Evolutionary conservation across 371 early-diverging fungal species (phyloP), one percentile per base, ranked within the genome.

Genomic region (Ecytonucleospora hepatopenaei): DNA sequence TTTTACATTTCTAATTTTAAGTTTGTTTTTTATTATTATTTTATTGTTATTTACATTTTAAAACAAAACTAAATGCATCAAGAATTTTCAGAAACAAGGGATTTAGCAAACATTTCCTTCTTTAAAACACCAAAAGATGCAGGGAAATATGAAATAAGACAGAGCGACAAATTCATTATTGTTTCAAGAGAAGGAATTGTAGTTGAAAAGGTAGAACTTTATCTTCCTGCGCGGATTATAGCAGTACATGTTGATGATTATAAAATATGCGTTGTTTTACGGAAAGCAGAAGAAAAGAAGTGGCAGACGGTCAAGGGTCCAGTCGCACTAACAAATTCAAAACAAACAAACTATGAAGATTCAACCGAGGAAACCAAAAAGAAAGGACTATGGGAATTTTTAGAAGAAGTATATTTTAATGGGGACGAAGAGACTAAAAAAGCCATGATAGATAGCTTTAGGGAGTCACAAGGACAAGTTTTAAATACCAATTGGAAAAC

Each of bases 371-470:
- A 51, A 4, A 5, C 4, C 4, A 51, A 51, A 19, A 64, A 64
- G 64, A 83, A 83, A 64, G 88, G 88, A 15, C 77, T 92, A 57
- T 89, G 91, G 75, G 82, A 84, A 8, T 78, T 93, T 54, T 90
- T 96, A 83, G 88, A 89, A 71, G 82, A 86, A 58, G 88, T 96
- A 53, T 92, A 91, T 78, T 81, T 81, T 57, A 85, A 91, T 67
- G 90, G 90, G 0, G 86, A 85, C 71, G 88, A 88, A n/a, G 89
- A 94, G 68, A 86, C 88, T 1, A 82, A 84, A 54, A 82, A 88
- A 35, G 97, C 97, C 0, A 96, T 96, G 97, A 86, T 92, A 83
- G 94, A 96, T 84, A 88, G 88, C 71, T 94, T 87, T 76, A 82
- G 84, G 2, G 97, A 96, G 78, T 87, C 88, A 77, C 87, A 87